A percentile compares a stretch with the other conserved stretches of the same genome.
Evolutionary conservation across 306 rosid genomes (phyloP).

Genomic region (Cicer judaicum): DNA sequence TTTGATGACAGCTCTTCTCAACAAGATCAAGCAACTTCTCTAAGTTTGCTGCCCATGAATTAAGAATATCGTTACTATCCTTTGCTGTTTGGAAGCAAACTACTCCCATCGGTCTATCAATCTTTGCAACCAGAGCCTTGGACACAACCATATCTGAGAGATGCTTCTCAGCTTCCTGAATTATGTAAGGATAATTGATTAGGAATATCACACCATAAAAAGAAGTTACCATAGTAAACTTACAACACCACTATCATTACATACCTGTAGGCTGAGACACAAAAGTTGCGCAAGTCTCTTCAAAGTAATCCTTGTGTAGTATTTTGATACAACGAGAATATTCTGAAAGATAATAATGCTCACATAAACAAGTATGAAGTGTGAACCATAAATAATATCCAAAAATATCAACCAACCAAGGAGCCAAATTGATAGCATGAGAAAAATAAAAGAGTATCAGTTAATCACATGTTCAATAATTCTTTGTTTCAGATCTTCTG

Average conservation of each 20-base stretch:
- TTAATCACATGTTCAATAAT: constrained; percentile 81
- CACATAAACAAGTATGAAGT: constrained; percentile 8
- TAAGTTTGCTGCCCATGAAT: constrained; percentile 91
- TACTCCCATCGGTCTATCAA: constrained; percentile 88
- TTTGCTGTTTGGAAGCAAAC: constrained; percentile 82
- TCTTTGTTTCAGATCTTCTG: constrained; percentile 85
- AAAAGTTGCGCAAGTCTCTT: constrained; percentile 79
- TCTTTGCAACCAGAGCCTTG: constrained; percentile 88
- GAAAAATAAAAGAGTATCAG: background rate
- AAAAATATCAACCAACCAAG: background rate
- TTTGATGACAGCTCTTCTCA: constrained; percentile 96
- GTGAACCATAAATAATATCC: constrained; percentile 30
- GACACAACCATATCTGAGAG: constrained; percentile 99
- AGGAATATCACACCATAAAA: background rate
- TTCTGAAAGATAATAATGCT: constrained; percentile 60
- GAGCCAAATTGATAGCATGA: constrained; percentile 18
- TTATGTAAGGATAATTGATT: constrained; percentile 3
- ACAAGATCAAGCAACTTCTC: constrained; percentile 96
- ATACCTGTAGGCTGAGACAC: constrained; percentile 80
- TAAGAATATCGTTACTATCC: constrained; percentile 88
- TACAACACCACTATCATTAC: constrained; percentile 30
- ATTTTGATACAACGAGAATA: constrained; percentile 86
- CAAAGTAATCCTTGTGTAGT: constrained; percentile 68
- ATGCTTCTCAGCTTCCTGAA: constrained; percentile 95
- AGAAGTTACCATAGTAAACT: background rate